These are phyloP conservation scores for Verbascum thapsus DNA, from an alignment of 257 asterid genomes.

Conservation along the genomic window DNA sequence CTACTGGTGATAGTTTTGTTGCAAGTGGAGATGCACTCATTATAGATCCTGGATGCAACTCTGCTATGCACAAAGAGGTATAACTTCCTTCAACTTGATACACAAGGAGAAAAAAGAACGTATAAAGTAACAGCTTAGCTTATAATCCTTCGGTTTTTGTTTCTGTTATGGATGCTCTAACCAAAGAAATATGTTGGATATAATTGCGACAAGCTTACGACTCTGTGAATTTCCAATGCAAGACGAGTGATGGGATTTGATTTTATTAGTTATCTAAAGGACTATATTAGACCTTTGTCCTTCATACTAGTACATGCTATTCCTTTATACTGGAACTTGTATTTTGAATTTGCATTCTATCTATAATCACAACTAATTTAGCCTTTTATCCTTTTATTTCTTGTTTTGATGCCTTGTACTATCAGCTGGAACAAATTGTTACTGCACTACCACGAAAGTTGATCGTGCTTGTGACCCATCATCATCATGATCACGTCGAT, in stretches of 20 bases:
- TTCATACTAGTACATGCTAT: background rate
- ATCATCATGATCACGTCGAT: conserved; percentile 89
- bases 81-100: conserved; percentile 5
- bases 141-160: background rate
- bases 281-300: background rate
- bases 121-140: background rate
- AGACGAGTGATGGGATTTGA: background rate
- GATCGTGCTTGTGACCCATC: conserved; percentile 87
- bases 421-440: conserved; percentile 83
- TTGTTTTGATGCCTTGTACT: conserved; percentile 23
- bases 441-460: conserved; percentile 77
- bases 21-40: conserved; percentile 87
- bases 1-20: conserved; percentile 38
- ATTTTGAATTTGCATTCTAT: too few relatives aligned
- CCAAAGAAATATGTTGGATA: background rate
- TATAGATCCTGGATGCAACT: conserved; percentile 94
- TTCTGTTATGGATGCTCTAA: background rate
- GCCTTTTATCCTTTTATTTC: conserved; percentile 7
- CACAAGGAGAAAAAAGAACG: background rate
- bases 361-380: conserved; percentile 1
- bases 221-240: background rate
- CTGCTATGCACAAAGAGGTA: conserved; percentile 77
- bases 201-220: background rate
- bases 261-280: background rate
- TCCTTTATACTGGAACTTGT: conserved; percentile 8